Evolutionary conservation across 352 stramenopile species (phyloP).

Genomic region (Hyaloperonospora arabidopsidis): DNA sequence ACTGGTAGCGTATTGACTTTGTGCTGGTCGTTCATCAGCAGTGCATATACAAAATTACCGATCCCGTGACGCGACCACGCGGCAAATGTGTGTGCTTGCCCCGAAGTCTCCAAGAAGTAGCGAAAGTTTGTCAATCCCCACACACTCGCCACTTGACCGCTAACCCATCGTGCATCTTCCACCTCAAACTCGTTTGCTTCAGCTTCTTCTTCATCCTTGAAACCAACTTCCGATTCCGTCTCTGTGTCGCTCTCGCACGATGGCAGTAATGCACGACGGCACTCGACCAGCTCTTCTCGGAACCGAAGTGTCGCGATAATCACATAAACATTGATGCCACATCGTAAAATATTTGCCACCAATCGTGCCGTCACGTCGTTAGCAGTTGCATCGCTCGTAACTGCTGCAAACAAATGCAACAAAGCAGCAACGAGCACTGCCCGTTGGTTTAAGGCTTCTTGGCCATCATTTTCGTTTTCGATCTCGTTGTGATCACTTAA

Average conservation of each 20-base stretch:
- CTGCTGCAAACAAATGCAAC: slow-evolving; percentile 30
- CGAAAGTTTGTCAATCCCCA: slow-evolving; percentile 33
- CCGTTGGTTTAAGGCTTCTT: slow-evolving; percentile 16
- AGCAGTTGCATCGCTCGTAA: not conserved
- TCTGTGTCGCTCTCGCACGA: slow-evolving; percentile 34
- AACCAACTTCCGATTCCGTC: slow-evolving; percentile 21
- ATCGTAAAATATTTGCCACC: slow-evolving; percentile 21
- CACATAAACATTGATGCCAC: slow-evolving; percentile 29
- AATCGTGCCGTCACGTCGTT: slow-evolving; percentile 18
- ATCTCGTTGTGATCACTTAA: slow-evolving; percentile 19
- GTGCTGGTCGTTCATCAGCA: slow-evolving; percentile 22
- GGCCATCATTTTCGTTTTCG: slow-evolving; percentile 5
- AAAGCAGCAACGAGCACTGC: slow-evolving; percentile 34
- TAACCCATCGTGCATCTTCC: slow-evolving; percentile 34
- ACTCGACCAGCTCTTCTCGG: slow-evolving; percentile 42
- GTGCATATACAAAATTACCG: slow-evolving; percentile 25
- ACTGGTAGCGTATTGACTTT: slow-evolving; percentile 7
- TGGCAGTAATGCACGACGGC: slow-evolving; percentile 33
- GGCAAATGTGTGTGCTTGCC: slow-evolving; percentile 51
- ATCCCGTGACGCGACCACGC: slow-evolving; percentile 53
- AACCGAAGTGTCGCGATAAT: slow-evolving; percentile 50
- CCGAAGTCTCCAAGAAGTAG: slow-evolving; percentile 44
- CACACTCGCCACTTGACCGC: slow-evolving; percentile 15
- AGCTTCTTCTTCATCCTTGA: slow-evolving; percentile 23
- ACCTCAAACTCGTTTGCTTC: slow-evolving; percentile 10